Evolutionary conservation across 441 rosid genomes (phyloP), one percentile per base, ranked within the genome.

Genomic region (Capsella rubella): DNA sequence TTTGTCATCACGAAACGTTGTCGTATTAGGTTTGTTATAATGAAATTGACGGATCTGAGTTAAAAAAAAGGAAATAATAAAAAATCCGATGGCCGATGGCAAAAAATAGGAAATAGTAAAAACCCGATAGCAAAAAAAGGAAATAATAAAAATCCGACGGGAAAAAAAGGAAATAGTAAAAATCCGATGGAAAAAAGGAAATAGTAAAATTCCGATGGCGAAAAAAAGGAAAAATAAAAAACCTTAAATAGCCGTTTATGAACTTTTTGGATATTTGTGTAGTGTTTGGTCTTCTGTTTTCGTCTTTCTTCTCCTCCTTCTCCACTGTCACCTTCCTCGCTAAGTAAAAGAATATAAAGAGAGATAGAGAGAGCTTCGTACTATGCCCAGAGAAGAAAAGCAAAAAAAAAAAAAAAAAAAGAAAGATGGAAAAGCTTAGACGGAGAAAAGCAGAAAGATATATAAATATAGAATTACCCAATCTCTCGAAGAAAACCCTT

Each of bases 281-380:
- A 1, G 10, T 9, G 67, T 37, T 15, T 1, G 10, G 50, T 71
- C 14, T 34, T 16, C 7, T 27, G 59, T 59, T 67, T 71, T 45
- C 53, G 68, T 59, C 79, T 43, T 61, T 16, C 56, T 67, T 25
- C 37, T 21, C 2, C 25, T 21, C 25, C 25, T 21, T 21, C 25
- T 57, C 79, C 75, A 69, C 79, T 76, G 47, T 64, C 75, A 72
- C 81, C 81, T 78, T 78, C 78, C 54, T 78, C 78, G 74, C 77
- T 78, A 78, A 78, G 74, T 64, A 78, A 78, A 72, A 59, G 32
- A 72, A 59, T 21, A 12, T n/a, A 56, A 50, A 61, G 55, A 39
- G 72, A 63, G 71, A 27, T 31, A 31, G 18, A 11, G 40, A 37
- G 40, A 37, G 42, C 13, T 37, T 37, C 42, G 42, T 37, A 32